Evolutionary conservation across 2,329 filamentous ascomycete species (phyloP).

Genomic region (Sporothrix dimorphospora): DNA sequence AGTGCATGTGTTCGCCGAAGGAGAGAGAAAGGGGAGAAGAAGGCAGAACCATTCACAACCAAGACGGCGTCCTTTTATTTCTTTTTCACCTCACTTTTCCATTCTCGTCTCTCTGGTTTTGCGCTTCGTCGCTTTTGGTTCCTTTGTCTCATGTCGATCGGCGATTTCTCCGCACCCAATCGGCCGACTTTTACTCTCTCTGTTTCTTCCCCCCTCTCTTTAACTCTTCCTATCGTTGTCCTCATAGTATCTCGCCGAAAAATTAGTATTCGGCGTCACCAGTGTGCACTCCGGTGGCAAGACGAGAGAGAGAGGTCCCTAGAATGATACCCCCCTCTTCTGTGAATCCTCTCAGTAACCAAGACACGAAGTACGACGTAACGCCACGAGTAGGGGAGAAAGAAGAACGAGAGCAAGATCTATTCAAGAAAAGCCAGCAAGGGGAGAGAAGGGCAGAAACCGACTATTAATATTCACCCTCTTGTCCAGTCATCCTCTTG

Average conservation of each 20-base stretch:
- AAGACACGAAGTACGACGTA: not conserved
- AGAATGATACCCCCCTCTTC: slow-evolving; percentile 7
- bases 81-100: not conserved
- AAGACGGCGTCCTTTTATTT: not conserved
- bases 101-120: not conserved
- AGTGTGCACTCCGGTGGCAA: not conserved
- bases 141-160: slow-evolving; percentile 19
- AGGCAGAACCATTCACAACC: too few relatives aligned
- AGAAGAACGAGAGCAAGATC: not conserved
- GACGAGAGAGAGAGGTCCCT: not conserved
- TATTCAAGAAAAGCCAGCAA: not conserved
- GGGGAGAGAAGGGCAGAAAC: not conserved
- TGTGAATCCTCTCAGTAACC: not conserved
- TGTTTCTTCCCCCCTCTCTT: not conserved
- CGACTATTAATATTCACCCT: not conserved
- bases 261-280: not conserved
- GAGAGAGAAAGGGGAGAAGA: not conserved
- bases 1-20: not conserved
- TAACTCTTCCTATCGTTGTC: not conserved
- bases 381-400: not conserved
- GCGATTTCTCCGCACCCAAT: not conserved
- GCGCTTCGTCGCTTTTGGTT: not conserved
- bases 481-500: not conserved
- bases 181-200: not conserved
- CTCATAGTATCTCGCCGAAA: not conserved